A percentile compares a stretch with the other conserved stretches of the same genome.
Conservation (phyloP, 495 filamentous ascomycete genomes). For the Parachaetomium inaequale region DNA sequence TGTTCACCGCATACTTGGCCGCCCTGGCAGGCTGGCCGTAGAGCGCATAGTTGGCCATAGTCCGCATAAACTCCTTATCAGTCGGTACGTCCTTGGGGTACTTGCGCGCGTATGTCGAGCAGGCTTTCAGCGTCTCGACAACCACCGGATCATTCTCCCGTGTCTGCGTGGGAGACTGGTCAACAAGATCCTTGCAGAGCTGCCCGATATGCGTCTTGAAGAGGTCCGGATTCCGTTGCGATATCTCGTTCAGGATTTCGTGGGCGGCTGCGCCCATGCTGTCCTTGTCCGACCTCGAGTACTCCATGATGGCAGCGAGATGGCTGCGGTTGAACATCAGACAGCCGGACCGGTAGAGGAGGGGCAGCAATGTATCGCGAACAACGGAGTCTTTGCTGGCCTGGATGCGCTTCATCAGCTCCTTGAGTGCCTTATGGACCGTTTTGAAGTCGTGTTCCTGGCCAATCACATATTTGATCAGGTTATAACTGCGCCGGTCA, state of each 20-base stretch:
- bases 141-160: constrained; percentile 62
- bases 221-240: constrained; percentile 77
- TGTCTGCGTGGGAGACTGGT: constrained; percentile 68
- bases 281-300: constrained; percentile 75
- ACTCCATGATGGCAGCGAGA: constrained; percentile 82
- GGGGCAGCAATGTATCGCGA: constrained; percentile 73
- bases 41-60: constrained; percentile 73
- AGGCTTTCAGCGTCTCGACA: constrained; percentile 88
- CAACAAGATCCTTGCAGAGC: constrained; percentile 78
- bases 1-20: constrained; percentile 89
- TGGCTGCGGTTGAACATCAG: constrained; percentile 93
- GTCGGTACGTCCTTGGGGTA: constrained; percentile 81
- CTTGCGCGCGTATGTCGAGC: constrained; percentile 79
- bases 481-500: constrained; percentile 85
- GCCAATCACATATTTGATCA: constrained; percentile 78
- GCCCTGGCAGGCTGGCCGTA: constrained; percentile 76
- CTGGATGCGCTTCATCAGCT: constrained; percentile 78
- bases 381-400: constrained; percentile 49
- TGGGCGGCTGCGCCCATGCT: constrained; percentile 75
- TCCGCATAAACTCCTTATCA: constrained; percentile 78
- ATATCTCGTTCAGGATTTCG: constrained; percentile 90
- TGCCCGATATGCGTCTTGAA: constrained; percentile 90
- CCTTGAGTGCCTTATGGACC: constrained; percentile 82
- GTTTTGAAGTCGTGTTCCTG: constrained; percentile 90
- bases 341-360: constrained; percentile 77